Evolutionary conservation across 2,329 filamentous ascomycete genomes (phyloP).

Genomic region (Drechslerella dactyloides): DNA sequence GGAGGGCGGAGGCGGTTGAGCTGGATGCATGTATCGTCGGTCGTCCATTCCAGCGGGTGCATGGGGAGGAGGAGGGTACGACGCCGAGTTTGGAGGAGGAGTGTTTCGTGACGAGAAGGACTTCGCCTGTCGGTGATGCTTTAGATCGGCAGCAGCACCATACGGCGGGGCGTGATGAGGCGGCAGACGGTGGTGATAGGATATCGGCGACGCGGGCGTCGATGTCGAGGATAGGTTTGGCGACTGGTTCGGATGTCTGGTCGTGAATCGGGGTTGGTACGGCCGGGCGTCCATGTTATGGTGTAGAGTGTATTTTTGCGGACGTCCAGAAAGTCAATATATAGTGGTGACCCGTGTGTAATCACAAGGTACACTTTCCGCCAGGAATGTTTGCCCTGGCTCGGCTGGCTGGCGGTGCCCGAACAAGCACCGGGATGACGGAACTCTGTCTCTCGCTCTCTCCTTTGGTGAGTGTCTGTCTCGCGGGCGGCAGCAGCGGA

Average conservation of each 20-base stretch:
- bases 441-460: no score
- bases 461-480: no score
- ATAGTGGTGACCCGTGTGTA: neutral
- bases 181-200: slow-evolving; percentile 45
- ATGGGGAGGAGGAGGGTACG: slow-evolving; percentile 36
- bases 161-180: slow-evolving; percentile 43
- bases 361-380: slow-evolving; percentile 4
- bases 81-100: slow-evolving; percentile 35
- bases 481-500: no score
- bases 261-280: slow-evolving; percentile 49
- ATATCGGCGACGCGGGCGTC: slow-evolving; percentile 44
- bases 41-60: slow-evolving; percentile 40
- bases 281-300: slow-evolving; percentile 43
- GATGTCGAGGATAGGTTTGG: slow-evolving; percentile 48
- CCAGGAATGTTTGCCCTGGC: slow-evolving; percentile 8
- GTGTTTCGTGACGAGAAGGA: slow-evolving; percentile 50
- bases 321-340: neutral
- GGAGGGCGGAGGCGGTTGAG: slow-evolving; percentile 50
- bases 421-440: no score
- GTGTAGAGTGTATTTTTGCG: neutral
- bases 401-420: neutral
- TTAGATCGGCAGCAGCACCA: slow-evolving; percentile 27
- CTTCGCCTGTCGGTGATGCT: slow-evolving; percentile 44
- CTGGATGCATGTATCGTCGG: slow-evolving; percentile 48
- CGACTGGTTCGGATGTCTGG: slow-evolving; percentile 46